phyloP scores from a whole-genome alignment of 805 yeast genomes.

The Candida cerambycidarum region DNA sequence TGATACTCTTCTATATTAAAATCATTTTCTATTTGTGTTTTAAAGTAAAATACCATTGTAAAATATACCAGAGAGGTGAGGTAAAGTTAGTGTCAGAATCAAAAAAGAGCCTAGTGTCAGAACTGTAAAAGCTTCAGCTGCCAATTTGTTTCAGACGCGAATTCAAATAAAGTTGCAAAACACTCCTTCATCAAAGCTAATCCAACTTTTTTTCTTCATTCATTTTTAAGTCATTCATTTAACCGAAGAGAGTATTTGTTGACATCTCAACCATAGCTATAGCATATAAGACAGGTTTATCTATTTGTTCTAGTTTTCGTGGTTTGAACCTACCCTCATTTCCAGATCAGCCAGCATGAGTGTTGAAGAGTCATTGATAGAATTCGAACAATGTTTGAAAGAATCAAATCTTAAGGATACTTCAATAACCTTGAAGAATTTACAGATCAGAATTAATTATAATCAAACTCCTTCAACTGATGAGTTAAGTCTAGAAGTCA shows the following conservation, averaged over 20 bases:
- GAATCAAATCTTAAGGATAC: conserved; percentile 18
- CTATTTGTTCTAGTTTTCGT: too few relatives aligned
- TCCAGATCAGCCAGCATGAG: background rate
- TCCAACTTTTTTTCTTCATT: background rate
- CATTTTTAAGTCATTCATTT: background rate
- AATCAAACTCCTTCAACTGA: conserved; percentile 6
- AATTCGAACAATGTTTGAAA: conserved; percentile 35
- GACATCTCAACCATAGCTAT: too few relatives aligned
- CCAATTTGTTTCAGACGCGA: conserved; percentile 6
- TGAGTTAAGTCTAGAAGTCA: background rate
- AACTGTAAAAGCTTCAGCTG: too few relatives aligned
- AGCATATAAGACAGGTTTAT: too few relatives aligned
- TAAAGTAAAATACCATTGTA: conserved; percentile 33
- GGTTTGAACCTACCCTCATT: background rate
- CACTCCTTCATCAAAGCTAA: background rate
- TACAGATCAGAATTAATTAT: conserved; percentile 28
- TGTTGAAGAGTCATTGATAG: conserved; percentile 16
- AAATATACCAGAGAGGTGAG: background rate
- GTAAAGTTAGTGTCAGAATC: background rate
- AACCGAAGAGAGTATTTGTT: background rate
- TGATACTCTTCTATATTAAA: conserved; percentile 27
- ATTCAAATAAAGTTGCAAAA: conserved; percentile 1
- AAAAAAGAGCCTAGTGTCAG: too few relatives aligned
- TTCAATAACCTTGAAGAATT: conserved; percentile 22
- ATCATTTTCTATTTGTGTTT: conserved; percentile 18